phyloP scores from a whole-genome alignment of 2,329 filamentous ascomycete species.

The Gremmenia infestans region DNA sequence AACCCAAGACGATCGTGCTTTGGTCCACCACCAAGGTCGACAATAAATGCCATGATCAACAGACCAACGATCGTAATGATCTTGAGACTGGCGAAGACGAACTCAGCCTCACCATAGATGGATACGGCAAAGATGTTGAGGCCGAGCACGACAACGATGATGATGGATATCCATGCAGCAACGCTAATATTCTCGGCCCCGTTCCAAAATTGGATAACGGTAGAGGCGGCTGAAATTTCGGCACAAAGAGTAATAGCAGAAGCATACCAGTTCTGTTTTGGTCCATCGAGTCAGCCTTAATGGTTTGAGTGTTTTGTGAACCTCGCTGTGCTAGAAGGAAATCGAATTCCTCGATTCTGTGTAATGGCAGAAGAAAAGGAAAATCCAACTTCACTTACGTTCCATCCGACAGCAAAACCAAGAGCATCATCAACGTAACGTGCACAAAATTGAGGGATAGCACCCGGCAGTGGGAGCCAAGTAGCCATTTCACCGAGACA shows the following conservation, averaged over 20 bases:
- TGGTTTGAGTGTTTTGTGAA: neutral
- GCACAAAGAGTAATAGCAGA: conserved; percentile 35
- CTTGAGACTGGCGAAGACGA: conserved; percentile 52
- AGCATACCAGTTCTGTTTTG: conserved; percentile 27
- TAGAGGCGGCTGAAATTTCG: conserved; percentile 45
- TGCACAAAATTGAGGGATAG: conserved; percentile 43
- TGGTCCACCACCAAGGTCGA: conserved; percentile 52
- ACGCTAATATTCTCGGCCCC: conserved; percentile 28
- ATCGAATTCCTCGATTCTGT: neutral
- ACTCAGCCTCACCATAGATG: conserved; percentile 55
- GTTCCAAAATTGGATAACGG: conserved; percentile 46
- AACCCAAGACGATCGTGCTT: conserved; percentile 58
- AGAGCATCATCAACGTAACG: conserved; percentile 46
- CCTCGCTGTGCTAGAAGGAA: neutral
- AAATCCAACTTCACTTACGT: conserved; percentile 53
- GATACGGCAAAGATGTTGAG: conserved; percentile 53
- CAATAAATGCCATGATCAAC: conserved; percentile 45
- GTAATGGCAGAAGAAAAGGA: neutral
- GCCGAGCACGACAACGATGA: conserved; percentile 32
- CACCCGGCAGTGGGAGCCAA: conserved; percentile 47
- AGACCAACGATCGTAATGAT: conserved; percentile 52
- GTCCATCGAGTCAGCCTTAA: conserved; percentile 4
- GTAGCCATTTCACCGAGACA: conserved; percentile 49
- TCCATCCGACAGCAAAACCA: conserved; percentile 52
- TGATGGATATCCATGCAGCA: conserved; percentile 37